Base-by-base conservation (phyloP, 1,139 yeast species). In the Yamadazyma buinensis region DNA sequence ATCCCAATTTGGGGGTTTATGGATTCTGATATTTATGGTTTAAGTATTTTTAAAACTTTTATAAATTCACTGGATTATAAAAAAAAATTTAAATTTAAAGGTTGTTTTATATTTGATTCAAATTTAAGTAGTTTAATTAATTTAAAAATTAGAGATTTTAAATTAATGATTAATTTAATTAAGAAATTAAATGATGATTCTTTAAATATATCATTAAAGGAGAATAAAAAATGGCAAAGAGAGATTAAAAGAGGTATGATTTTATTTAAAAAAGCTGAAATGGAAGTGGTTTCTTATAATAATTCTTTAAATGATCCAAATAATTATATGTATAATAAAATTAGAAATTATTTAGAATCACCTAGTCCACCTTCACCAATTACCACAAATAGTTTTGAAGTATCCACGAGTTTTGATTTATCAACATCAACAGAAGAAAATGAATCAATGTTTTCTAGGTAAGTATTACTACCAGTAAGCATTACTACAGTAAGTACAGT, bases 1-100 rank as follows among this genome's bases (percentile, higher is more conserved):
- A 68, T 20, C 66, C 77, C 34, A 73, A 74, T 58, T 3, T 29
- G 51, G 11, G 64, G 54, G 0, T 67, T 67, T 40, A 57, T 66
- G 38, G 75, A 68, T 54, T 73, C 85, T 6, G 95, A 85, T 51
- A 78, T 86, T 1, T 77, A 80, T 54, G 95, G 95, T 0, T 50
- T 83, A 7, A 67, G 71, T 44, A 85, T 85, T 14, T 64, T 73
- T 43, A 59, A 65, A 23, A 70, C 55, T 21, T 66, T 55, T 38
- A 32, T 46, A 18, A 27, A 30, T 30, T 26, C 34, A 19, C 36
- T 27, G 27, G 10, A 13, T 2, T 32, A 24, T 37, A 28, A 15
- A 26, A 18, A 4, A 28, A 31, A n/a, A 23, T 54, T 15, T 28
- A 20, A 6, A 43, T 47, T 34, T 11, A n/a, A 28, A 5, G 65